Percentiles rank a stretch among this genome's conserved stretches.
phyloP scores from a whole-genome alignment of 1,284 basidiomycete genomes.

The Fomitopsis schrenkii region DNA sequence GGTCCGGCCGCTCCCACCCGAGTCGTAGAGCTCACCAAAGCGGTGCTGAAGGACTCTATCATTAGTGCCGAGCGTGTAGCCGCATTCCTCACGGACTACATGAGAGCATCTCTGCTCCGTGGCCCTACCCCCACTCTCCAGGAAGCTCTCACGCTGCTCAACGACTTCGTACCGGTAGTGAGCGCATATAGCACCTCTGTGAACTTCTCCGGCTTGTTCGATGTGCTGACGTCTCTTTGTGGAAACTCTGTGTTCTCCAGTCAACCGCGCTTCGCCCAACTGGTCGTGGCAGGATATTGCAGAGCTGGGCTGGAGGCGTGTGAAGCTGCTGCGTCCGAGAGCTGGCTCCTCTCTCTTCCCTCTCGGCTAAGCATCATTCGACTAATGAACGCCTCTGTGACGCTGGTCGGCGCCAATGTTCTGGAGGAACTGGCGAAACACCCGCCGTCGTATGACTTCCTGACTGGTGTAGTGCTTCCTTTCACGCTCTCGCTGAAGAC shows the following conservation, averaged over 20 bases:
- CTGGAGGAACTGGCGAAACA: conserved; percentile 55
- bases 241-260: conserved; percentile 45
- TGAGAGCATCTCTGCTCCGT: conserved; percentile 42
- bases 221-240: conserved; percentile 48
- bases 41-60: conserved; percentile 53
- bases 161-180: conserved; percentile 56
- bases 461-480: conserved; percentile 59
- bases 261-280: conserved; percentile 45
- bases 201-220: conserved; percentile 62
- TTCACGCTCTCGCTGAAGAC: conserved; percentile 55
- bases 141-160: conserved; percentile 50
- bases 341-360: conserved; percentile 44
- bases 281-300: conserved; percentile 60
- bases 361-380: conserved; percentile 48
- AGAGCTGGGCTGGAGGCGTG: conserved; percentile 54
- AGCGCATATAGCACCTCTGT: conserved; percentile 45
- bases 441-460: conserved; percentile 51
- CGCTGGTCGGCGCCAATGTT: conserved; percentile 52
- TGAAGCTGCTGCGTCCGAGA: conserved; percentile 50
- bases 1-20: conserved; percentile 42
- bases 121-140: conserved; percentile 42
- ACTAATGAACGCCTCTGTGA: conserved; percentile 49
- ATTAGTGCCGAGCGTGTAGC: conserved; percentile 38
- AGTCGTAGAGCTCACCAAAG: conserved; percentile 55
- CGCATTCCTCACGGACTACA: conserved; percentile 47